Evolutionary conservation across 2,329 filamentous ascomycete genomes (phyloP), one percentile per base, ranked within the genome.

Genomic region (Rosellinia necatrix): DNA sequence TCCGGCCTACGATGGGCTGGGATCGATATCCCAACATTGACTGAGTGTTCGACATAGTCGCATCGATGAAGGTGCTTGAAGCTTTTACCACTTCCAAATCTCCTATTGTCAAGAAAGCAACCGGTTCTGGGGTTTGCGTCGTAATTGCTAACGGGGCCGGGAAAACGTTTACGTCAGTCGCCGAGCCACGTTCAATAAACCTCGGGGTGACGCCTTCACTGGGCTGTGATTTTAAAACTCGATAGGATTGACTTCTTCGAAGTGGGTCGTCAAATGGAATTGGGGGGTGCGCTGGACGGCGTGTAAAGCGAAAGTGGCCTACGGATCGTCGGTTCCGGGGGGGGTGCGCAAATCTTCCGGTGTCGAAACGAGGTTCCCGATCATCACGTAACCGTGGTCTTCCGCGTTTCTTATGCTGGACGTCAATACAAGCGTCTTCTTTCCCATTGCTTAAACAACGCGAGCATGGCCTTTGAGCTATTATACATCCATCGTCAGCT

Each of bases 381-480:
- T 90, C 88, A 68, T 93, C 90, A 65, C 90, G 84, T 63, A 94
- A 76, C 61, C 90, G 82, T 57, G 90, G 90, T 44, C 90, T 82
- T 37, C 90, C 90, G 65, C 90, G 79, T 71, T 93, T 94, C 73
- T 93, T 94, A 73, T 94, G 90, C 68, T 91, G 88, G 29, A 94
- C 90, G 72, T 94, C 90, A 65, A 91, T 79, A 69, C 90, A 94
- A 6, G 86, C 81, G 55, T 92, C 89, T 78, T 93, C 80, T 67
- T 93, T 94, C 58, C 89, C 88, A 68, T 90, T 91, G 66, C 85
- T 85, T 29, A 89, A 76, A 70, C 90, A 94, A 69, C 90, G 83
- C 24, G 87, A 87, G 69, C 90, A 94, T 24, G 90, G 90, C 53
- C 90, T 81, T 72, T 91, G 87, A 47, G 89, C 86, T 88, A 68